Evolutionary conservation across 2,329 filamentous ascomycete species (phyloP).

Genomic region (Cladosporium halotolerans): DNA sequence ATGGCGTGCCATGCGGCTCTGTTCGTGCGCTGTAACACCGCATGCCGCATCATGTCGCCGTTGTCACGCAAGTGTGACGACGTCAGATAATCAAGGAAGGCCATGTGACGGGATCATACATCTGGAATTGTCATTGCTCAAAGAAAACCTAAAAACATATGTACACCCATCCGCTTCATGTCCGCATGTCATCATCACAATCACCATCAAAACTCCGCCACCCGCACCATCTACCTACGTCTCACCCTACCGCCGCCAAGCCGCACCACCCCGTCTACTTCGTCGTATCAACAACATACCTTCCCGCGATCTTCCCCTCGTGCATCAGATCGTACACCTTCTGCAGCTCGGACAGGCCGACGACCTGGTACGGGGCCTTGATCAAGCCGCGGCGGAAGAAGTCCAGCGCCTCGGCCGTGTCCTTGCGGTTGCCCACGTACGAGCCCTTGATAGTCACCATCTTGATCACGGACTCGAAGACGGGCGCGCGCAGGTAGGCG

Average conservation of each 20-base stretch:
- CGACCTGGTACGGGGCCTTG: constrained; percentile 78
- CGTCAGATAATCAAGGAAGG: too few relatives aligned
- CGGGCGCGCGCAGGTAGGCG: constrained; percentile 73
- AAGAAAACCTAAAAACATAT: too few relatives aligned
- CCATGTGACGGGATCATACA: too few relatives aligned
- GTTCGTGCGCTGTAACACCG: too few relatives aligned
- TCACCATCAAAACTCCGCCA: too few relatives aligned
- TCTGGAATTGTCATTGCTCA: too few relatives aligned
- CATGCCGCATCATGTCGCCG: too few relatives aligned
- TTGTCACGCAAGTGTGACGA: too few relatives aligned
- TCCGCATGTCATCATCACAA: too few relatives aligned
- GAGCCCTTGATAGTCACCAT: constrained; percentile 93
- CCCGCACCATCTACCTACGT: neutral
- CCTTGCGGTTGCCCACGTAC: constrained; percentile 88
- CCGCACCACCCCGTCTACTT: constrained; percentile 39
- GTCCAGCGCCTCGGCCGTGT: constrained; percentile 82
- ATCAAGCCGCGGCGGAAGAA: constrained; percentile 82
- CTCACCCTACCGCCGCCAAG: neutral
- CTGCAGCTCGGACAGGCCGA: constrained; percentile 72
- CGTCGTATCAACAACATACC: constrained; percentile 72
- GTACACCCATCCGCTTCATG: too few relatives aligned
- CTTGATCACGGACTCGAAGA: constrained; percentile 81
- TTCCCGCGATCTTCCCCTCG: constrained; percentile 65
- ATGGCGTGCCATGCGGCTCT: too few relatives aligned
- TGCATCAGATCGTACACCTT: constrained; percentile 69